Conservation (phyloP, 1,284 basidiomycete species). For the Sphaerobolus stellatus region DNA sequence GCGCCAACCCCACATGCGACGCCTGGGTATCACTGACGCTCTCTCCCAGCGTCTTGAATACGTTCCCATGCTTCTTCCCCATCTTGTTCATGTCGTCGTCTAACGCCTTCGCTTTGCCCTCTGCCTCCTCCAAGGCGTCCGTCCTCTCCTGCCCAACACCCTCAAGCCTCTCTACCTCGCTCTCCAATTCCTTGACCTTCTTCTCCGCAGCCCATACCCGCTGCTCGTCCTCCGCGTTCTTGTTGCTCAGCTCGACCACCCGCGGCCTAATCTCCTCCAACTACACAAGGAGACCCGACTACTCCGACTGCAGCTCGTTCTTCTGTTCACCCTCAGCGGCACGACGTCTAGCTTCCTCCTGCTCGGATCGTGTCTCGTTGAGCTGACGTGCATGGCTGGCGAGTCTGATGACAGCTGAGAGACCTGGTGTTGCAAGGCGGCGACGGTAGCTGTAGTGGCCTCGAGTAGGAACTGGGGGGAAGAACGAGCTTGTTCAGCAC, state of each 20-base stretch:
- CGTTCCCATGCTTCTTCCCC: too few relatives aligned
- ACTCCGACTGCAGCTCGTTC: conserved; percentile 72
- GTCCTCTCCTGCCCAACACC: conserved; percentile 48
- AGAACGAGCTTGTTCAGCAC: conserved; percentile 44
- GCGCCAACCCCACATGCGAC: too few relatives aligned
- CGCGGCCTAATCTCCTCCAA: conserved; percentile 83
- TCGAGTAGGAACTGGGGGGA: conserved; percentile 48
- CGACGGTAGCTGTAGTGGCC: conserved; percentile 43
- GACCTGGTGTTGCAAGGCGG: conserved; percentile 58
- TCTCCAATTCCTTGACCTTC: conserved; percentile 60
- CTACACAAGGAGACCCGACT: conserved; percentile 68
- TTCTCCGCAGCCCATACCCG: conserved; percentile 52
- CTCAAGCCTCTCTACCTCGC: conserved; percentile 51
- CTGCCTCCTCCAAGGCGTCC: conserved; percentile 41
- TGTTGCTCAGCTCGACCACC: conserved; percentile 72
- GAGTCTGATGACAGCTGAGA: conserved; percentile 54
- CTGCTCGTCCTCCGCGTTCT: conserved; percentile 62
- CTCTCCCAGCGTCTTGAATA: conserved; percentile 20
- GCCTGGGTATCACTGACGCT: too few relatives aligned
- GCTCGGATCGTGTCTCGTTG: conserved; percentile 56
- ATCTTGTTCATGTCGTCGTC: conserved; percentile 25
- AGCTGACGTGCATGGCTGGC: conserved; percentile 54
- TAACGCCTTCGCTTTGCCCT: conserved; percentile 30
- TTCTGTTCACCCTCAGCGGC: conserved; percentile 69
- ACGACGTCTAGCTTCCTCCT: conserved; percentile 66